Base-by-base conservation (phyloP, 257 asterid genomes). In the Ocimum tenuiflorum region DNA sequence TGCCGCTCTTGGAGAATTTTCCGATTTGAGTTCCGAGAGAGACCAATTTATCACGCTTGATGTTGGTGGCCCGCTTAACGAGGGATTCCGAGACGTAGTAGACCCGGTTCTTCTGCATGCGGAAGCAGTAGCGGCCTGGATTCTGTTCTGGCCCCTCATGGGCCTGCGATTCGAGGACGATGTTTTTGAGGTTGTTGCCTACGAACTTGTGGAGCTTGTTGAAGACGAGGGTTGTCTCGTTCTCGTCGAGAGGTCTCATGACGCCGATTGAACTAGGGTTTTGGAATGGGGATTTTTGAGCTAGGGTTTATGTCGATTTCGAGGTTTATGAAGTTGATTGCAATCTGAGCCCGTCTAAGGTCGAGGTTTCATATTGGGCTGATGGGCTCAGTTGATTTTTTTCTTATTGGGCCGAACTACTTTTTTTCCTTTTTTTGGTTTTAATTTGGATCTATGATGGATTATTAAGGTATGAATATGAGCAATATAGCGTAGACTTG, bases 231-330 rank as follows among this genome's bases (percentile, higher is more conserved):
- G 96, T 88, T 0, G 98, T 91, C 49, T 91, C 98, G 6, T 73
- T 74, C 85, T 91, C 96, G 83, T 88, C 95, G 17, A 86, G 86
- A 11, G 95, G 85, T 57, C 96, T 83, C 96, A 87, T 85, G 69
- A 71, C 46, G 42, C 18, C n/a, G 56, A 19, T 17, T 38, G 33
- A 42, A 68, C 31, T 47, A 51, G 73, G 68, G 67, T 60, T 52
- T 67, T 0, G 29, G 31, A 6, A 22, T 3, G 14, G 60, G 57
- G 55, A 10, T 62, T 67, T 46, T 33, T 15, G 6, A 3, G 1
- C 12, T 69, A 47, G 79, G 76, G 76, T 41, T 63, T 69, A 45
- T 36, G 6, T 50, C 2, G 15, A 20, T 41, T 13, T 35, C 1
- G 20, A 52, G 73, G 73, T 68, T 68, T 68, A 2, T 41, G 48